phyloP scores from a whole-genome alignment of 2,329 filamentous ascomycete genomes.

The Nemania sp. region DNA sequence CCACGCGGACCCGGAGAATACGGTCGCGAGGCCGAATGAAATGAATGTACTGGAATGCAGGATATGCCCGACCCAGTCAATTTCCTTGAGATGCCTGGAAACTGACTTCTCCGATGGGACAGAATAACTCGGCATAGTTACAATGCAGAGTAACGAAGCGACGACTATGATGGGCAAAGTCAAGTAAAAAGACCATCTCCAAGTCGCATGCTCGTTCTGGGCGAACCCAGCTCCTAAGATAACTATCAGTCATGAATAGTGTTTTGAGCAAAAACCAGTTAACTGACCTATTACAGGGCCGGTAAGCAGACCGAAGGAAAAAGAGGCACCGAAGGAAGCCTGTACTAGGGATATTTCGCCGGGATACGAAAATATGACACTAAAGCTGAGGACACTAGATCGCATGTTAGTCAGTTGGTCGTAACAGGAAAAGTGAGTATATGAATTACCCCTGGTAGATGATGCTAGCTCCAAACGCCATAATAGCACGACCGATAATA shows the following conservation, averaged over 20 bases:
- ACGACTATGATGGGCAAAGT: conserved; percentile 24
- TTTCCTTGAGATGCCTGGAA: conserved; percentile 26
- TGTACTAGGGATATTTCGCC: conserved; percentile 30
- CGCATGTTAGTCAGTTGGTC: conserved; percentile 2
- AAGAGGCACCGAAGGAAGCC: conserved; percentile 33
- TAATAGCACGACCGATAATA: conserved; percentile 43
- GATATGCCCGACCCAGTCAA: conserved; percentile 53
- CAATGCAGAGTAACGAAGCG: conserved; percentile 42
- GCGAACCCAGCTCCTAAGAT: conserved; percentile 42
- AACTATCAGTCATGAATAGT: conserved; percentile 3
- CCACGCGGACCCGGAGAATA: conserved; percentile 54
- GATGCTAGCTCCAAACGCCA: conserved; percentile 41
- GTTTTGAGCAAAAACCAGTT: too few species aligned
- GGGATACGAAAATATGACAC: conserved; percentile 33
- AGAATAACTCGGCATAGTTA: conserved; percentile 48
- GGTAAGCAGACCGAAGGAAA: conserved; percentile 36
- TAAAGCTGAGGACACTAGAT: conserved; percentile 28
- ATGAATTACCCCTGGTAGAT: conserved; percentile 41
- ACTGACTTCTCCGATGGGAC: conserved; percentile 32
- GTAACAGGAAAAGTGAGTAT: background rate
- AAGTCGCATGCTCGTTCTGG: conserved; percentile 42
- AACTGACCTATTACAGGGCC: conserved; percentile 38
- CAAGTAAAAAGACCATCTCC: conserved; percentile 45
- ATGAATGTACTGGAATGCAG: conserved; percentile 47
- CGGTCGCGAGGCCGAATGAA: conserved; percentile 40